A percentile compares a stretch with the other conserved stretches of the same genome.
These are phyloP conservation scores for Whalleya microplaca DNA, from an alignment of 2,329 filamentous ascomycete species.

Conservation along the genomic window DNA sequence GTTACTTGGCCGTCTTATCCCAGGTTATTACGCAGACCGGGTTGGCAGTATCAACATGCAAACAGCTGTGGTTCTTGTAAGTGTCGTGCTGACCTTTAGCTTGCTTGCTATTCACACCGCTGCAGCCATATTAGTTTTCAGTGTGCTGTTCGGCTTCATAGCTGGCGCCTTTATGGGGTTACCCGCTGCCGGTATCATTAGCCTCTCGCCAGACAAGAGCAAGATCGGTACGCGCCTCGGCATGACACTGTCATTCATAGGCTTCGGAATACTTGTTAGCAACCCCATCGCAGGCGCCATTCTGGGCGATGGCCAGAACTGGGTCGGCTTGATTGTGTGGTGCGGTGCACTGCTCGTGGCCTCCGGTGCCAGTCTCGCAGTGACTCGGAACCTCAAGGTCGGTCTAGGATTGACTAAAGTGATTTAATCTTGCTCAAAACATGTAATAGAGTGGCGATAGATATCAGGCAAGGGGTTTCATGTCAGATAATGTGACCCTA, in stretches of 20 bases:
- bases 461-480: too few relatives aligned
- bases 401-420: neutral
- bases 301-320: conserved; percentile 13
- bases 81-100: conserved; percentile 14
- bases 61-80: conserved; percentile 7
- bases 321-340: conserved; percentile 21
- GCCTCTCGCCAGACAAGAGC: conserved; percentile 17
- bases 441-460: too few relatives aligned
- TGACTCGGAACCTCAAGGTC: conserved; percentile 16
- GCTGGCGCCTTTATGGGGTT: conserved; percentile 20
- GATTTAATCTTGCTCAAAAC: neutral
- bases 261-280: conserved; percentile 21
- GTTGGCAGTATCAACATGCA: conserved; percentile 22
- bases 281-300: conserved; percentile 27
- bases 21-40: conserved; percentile 18
- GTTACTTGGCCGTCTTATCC: conserved; percentile 12
- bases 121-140: conserved; percentile 11
- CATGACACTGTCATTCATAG: conserved; percentile 22
- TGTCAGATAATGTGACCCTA: too few relatives aligned
- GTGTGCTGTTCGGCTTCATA: conserved; percentile 14
- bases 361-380: conserved; percentile 11
- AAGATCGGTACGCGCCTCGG: conserved; percentile 26
- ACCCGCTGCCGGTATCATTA: conserved; percentile 18
- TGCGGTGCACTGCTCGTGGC: conserved; percentile 17
- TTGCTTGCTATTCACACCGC: conserved; percentile 13